These are phyloP conservation scores for Phytophthora boehmeriae DNA, from an alignment of 352 stramenopile species.

Conservation along the genomic window DNA sequence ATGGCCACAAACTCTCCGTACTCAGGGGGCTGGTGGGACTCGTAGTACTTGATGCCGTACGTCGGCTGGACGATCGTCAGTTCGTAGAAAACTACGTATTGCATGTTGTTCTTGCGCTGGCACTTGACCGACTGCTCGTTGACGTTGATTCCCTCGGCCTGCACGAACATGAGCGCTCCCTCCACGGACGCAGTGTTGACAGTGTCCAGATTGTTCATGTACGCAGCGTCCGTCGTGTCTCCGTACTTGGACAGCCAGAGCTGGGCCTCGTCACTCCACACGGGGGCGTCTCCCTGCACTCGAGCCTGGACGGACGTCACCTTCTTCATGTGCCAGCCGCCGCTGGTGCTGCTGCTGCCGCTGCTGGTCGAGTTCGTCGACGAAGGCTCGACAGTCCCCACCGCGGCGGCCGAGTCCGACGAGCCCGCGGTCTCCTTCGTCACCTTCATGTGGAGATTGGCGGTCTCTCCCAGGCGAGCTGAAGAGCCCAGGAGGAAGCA, in stretches of 20 bases:
- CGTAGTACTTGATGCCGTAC: conserved; percentile 53
- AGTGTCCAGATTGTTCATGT: conserved; percentile 55
- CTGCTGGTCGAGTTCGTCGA: conserved; percentile 4
- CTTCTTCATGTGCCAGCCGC: conserved; percentile 30
- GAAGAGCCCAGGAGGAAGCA: conserved; percentile 12
- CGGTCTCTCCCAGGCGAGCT: not conserved
- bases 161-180: conserved; percentile 69
- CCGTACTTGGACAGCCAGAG: conserved; percentile 50
- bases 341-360: conserved; percentile 11
- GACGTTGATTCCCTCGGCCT: conserved; percentile 67
- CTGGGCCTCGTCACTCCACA: conserved; percentile 38
- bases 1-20: conserved; percentile 61
- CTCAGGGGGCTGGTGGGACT: conserved; percentile 41
- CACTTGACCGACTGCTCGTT: conserved; percentile 47
- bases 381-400: conserved; percentile 11
- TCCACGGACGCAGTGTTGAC: conserved; percentile 66
- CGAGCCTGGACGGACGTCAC: conserved; percentile 56
- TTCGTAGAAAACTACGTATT: conserved; percentile 73
- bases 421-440: conserved; percentile 6
- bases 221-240: conserved; percentile 40
- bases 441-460: conserved; percentile 15
- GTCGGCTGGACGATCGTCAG: conserved; percentile 48
- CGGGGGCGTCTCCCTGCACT: conserved; percentile 54
- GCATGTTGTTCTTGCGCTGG: conserved; percentile 64
- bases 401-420: conserved; percentile 1